Percentiles rank a stretch among this genome's conserved stretches.
phyloP scores from a whole-genome alignment of 371 early-diverging fungal genomes.

The Mortierella sp. region DNA sequence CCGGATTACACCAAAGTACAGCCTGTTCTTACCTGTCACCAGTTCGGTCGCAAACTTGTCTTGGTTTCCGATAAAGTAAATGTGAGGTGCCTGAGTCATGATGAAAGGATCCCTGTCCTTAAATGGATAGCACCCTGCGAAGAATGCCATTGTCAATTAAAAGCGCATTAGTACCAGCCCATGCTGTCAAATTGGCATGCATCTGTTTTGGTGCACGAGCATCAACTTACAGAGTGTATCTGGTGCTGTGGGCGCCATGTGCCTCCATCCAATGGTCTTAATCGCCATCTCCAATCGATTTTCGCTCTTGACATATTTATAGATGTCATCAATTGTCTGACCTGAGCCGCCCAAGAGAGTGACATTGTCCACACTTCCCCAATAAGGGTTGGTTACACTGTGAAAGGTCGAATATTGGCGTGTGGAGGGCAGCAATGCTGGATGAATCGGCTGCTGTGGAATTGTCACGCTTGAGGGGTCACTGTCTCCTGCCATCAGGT shows the following conservation, averaged over 20 bases:
- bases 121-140: conserved; percentile 89
- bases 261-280: conserved; percentile 81
- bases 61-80: conserved; percentile 95
- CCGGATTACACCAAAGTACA: too few relatives aligned
- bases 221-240: conserved; percentile 86
- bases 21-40: conserved; percentile 61
- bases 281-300: conserved; percentile 80
- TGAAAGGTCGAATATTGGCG: conserved; percentile 70
- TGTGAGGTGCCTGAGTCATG: conserved; percentile 77
- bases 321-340: conserved; percentile 90
- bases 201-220: too few relatives aligned
- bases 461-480: conserved; percentile 86
- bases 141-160: neutral
- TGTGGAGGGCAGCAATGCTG: conserved; percentile 75
- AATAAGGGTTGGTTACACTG: conserved; percentile 85
- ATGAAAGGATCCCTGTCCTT: conserved; percentile 89
- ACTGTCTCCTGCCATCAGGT: conserved; percentile 87
- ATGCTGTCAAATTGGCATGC: neutral
- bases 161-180: too few relatives aligned
- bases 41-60: conserved; percentile 75
- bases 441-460: conserved; percentile 91
- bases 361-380: conserved; percentile 72
- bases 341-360: conserved; percentile 87
- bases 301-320: conserved; percentile 69
- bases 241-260: conserved; percentile 92